phyloP scores from a whole-genome alignment of 371 early-diverging fungal species.

The Mortierella sp. region DNA sequence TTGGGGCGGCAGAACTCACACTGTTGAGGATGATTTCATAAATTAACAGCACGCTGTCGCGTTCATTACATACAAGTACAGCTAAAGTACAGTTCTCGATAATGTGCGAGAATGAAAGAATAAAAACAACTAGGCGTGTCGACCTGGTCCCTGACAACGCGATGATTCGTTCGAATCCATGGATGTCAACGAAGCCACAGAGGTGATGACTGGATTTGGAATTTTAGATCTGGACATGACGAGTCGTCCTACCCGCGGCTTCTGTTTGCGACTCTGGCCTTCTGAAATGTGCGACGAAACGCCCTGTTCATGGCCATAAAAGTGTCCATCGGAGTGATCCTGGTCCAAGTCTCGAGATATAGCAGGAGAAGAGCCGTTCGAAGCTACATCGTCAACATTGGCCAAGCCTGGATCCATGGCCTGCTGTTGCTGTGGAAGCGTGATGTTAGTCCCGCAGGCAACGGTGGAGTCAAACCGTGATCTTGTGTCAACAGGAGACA shows the following conservation, averaged over 20 bases:
- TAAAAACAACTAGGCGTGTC: background rate
- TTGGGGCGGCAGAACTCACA: too few relatives aligned
- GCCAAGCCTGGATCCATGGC: too few relatives aligned
- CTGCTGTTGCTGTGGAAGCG: too few relatives aligned
- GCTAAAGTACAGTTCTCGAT: constrained; percentile 17
- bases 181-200: constrained; percentile 10
- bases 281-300: background rate
- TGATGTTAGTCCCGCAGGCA: too few relatives aligned
- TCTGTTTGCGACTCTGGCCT: background rate
- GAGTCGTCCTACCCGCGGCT: constrained; percentile 21
- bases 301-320: constrained; percentile 17
- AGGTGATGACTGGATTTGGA: constrained; percentile 9
- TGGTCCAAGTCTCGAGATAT: background rate
- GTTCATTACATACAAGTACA: constrained; percentile 5
- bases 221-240: constrained; percentile 36
- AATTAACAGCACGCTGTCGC: background rate
- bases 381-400: too few relatives aligned
- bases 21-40: too few relatives aligned
- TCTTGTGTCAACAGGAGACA: too few relatives aligned
- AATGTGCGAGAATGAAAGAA: background rate
- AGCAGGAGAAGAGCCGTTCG: background rate
- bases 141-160: background rate
- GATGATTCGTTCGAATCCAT: constrained; percentile 1
- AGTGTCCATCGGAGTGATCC: constrained; percentile 26
- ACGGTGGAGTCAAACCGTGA: too few relatives aligned